phyloP scores from a whole-genome alignment of 2,329 filamentous ascomycete species.

The Periglandula ipomoeae region DNA sequence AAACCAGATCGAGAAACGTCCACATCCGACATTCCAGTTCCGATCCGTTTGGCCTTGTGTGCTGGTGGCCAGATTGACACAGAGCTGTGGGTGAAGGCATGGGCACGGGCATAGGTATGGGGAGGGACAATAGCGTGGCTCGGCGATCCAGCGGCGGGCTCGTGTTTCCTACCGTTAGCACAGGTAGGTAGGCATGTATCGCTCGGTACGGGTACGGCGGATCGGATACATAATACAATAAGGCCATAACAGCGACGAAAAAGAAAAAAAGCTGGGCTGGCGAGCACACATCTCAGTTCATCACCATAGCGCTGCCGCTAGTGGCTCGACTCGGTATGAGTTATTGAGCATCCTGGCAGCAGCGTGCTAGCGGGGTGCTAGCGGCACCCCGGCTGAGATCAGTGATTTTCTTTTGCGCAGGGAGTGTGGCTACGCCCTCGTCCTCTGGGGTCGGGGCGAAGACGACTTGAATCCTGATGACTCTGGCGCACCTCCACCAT shows the following conservation, averaged over 20 bases:
- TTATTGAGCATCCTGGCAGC: not conserved
- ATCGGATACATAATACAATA: too few species aligned
- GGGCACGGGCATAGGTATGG: not conserved
- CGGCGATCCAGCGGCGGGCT: slow-evolving; percentile 3
- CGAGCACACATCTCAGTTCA: slow-evolving; percentile 1
- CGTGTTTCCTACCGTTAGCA: not conserved
- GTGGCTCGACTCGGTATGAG: not conserved
- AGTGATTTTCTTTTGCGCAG: not conserved
- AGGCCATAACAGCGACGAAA: not conserved
- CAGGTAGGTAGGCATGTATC: too few species aligned
- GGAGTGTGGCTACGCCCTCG: not conserved
- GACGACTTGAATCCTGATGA: slow-evolving; percentile 1
- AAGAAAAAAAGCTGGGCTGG: not conserved
- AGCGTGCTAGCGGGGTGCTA: not conserved
- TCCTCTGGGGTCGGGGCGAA: not conserved
- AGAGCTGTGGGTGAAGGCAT: not conserved
- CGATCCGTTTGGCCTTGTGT: slow-evolving; percentile 4
- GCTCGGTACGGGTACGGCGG: too few species aligned
- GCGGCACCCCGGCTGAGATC: not conserved
- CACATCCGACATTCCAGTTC: slow-evolving; percentile 1
- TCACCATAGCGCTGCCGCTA: slow-evolving; percentile 1
- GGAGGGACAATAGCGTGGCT: not conserved
- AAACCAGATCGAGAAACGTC: slow-evolving; percentile 2
- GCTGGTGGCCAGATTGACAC: too few species aligned
- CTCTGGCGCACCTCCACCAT: slow-evolving; percentile 6